These are phyloP conservation scores for Xanthoparmelia taractica DNA, from an alignment of 495 filamentous ascomycete species.

Conservation along the genomic window DNA sequence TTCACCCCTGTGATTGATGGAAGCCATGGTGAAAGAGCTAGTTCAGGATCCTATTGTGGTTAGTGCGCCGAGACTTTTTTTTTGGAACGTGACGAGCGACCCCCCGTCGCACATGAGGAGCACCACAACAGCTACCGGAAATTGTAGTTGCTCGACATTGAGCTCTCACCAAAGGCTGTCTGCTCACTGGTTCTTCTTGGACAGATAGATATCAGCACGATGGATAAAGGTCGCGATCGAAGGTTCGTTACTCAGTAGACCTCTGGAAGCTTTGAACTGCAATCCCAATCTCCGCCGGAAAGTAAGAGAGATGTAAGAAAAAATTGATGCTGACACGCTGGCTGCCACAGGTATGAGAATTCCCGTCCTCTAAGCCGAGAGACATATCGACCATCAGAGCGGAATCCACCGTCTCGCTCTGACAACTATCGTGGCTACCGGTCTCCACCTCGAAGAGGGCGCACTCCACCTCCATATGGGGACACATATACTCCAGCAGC, in stretches of 20 bases:
- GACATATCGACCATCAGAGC: conserved; percentile 45
- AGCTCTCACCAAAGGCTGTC: not conserved
- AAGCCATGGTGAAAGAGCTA: not conserved
- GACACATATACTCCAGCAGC: conserved; percentile 45
- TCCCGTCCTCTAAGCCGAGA: conserved; percentile 38
- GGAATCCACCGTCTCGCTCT: conserved; percentile 33
- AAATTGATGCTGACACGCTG: conserved; percentile 5
- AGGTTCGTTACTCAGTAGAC: conserved; percentile 31
- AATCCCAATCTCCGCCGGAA: not conserved
- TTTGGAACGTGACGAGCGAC: conserved; percentile 5
- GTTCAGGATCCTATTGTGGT: conserved; percentile 8
- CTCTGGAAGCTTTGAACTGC: not conserved
- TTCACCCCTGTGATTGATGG: not conserved
- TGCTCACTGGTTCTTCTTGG: not conserved
- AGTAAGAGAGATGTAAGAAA: not conserved
- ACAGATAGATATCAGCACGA: conserved; percentile 16
- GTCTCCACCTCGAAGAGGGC: conserved; percentile 30
- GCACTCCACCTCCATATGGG: conserved; percentile 29
- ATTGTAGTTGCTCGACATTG: not conserved
- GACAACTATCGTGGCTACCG: conserved; percentile 33
- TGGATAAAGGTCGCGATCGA: conserved; percentile 46
- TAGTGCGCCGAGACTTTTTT: conserved; percentile 5
- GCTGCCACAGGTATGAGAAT: conserved; percentile 40
- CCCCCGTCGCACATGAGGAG: not conserved
- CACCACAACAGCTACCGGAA: not conserved